Conservation (phyloP, 139 green algal species). For the Gonium pectorale region DNA sequence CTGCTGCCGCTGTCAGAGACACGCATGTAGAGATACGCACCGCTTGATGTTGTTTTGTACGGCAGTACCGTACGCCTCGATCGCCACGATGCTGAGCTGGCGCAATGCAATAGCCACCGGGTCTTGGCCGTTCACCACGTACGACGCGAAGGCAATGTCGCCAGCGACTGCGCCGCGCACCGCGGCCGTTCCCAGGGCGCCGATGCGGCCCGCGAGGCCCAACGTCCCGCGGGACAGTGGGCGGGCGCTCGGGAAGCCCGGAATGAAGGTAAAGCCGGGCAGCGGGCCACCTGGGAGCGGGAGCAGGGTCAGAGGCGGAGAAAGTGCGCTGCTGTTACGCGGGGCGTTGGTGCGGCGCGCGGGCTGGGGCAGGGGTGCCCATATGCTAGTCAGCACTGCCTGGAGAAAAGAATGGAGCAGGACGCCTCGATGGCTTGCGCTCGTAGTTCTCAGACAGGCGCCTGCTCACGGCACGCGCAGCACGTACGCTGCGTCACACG, state of each 20-base stretch:
- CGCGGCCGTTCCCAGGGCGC: neutral
- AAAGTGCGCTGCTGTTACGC: neutral
- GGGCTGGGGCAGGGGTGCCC: too few relatives aligned
- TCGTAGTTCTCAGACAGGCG: too few relatives aligned
- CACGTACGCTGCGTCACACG: too few relatives aligned
- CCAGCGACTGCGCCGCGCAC: neutral
- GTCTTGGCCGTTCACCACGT: neutral
- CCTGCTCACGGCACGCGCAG: too few relatives aligned
- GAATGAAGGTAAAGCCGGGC: constrained; percentile 19
- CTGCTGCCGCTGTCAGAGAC: too few relatives aligned
- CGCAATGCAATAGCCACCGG: constrained; percentile 29
- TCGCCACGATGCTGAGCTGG: constrained; percentile 29
- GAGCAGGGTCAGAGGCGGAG: neutral
- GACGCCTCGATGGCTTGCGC: too few relatives aligned
- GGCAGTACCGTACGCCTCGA: constrained; percentile 9
- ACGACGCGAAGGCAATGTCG: neutral
- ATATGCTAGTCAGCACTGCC: too few relatives aligned
- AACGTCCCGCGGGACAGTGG: neutral
- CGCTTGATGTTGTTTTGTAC: constrained; percentile 27
- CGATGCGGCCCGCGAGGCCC: neutral
- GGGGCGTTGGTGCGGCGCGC: neutral
- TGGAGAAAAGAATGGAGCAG: too few relatives aligned
- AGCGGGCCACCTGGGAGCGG: constrained; percentile 11
- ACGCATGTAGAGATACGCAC: too few relatives aligned
- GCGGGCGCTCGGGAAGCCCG: constrained; percentile 3